Conservation (phyloP, 495 filamentous ascomycete species). For the Neurospora terricola region DNA sequence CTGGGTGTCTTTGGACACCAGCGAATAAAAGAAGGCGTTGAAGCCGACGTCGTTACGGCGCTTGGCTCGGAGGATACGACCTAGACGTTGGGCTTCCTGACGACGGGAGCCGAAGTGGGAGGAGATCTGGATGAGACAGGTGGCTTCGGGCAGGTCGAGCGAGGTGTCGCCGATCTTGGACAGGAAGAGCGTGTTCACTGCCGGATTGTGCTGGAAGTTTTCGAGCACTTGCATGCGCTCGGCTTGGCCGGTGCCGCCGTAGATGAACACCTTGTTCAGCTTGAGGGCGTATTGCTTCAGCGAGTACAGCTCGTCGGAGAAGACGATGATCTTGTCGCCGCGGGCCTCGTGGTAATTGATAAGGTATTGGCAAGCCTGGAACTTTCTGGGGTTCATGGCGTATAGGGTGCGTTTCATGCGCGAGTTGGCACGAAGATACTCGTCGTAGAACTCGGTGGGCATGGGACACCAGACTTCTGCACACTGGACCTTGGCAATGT, state of each 20-base stretch:
- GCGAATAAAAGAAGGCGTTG: conserved; percentile 98
- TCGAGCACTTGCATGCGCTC: conserved; percentile 87
- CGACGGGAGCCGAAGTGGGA: conserved; percentile 96
- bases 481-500: conserved; percentile 96
- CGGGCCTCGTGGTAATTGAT: conserved; percentile 96
- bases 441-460: conserved; percentile 95
- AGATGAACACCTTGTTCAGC: conserved; percentile 85
- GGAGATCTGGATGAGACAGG: conserved; percentile 95
- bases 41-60: conserved; percentile 97
- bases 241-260: conserved; percentile 73
- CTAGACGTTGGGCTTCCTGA: conserved; percentile 92
- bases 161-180: conserved; percentile 98
- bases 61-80: conserved; percentile 92
- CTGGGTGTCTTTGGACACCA: conserved; percentile 92
- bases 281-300: conserved; percentile 76
- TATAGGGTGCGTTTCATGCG: conserved; percentile 63
- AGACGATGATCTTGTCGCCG: conserved; percentile 98
- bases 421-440: conserved; percentile 57
- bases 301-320: conserved; percentile 96
- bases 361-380: conserved; percentile 91
- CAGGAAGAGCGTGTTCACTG: conserved; percentile 92
- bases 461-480: conserved; percentile 99
- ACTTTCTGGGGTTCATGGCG: conserved; percentile 96
- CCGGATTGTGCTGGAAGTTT: conserved; percentile 92
- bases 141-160: conserved; percentile 91